Evolutionary conservation across 2,329 filamentous ascomycete species (phyloP).

Genomic region (Cercospora citrullina): DNA sequence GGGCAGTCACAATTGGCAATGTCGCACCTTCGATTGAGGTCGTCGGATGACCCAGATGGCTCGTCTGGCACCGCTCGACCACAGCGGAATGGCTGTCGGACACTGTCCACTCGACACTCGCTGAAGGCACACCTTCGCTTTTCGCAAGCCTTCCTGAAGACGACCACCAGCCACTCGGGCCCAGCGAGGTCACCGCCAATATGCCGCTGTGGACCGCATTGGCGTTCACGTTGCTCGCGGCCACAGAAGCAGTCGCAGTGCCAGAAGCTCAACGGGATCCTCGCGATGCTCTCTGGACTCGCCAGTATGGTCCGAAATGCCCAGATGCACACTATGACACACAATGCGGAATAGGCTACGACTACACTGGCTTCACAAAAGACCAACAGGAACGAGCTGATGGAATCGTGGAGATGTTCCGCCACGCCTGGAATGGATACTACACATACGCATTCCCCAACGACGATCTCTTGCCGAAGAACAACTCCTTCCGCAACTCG

Average conservation of each 20-base stretch:
- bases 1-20: background rate
- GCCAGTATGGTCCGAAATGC: background rate
- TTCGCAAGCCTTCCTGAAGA: background rate
- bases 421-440: constrained; percentile 66
- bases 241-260: background rate
- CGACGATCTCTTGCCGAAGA: constrained; percentile 68
- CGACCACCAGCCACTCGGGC: background rate
- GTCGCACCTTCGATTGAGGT: background rate
- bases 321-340: constrained; percentile 8
- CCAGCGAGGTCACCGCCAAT: background rate
- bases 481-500: constrained; percentile 66
- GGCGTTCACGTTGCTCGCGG: background rate
- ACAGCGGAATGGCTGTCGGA: background rate
- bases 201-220: background rate
- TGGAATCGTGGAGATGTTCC: constrained; percentile 67
- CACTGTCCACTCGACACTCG: background rate
- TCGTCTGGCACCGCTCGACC: background rate
- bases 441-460: constrained; percentile 40
- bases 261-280: background rate
- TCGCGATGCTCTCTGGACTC: background rate
- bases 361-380: constrained; percentile 22
- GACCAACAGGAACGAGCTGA: constrained; percentile 46
- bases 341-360: constrained; percentile 21
- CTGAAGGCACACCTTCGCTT: background rate
- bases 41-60: background rate